These are phyloP conservation scores for Saururus chinensis DNA, from an alignment of 164 flowering plant species.

Conservation along the genomic window DNA sequence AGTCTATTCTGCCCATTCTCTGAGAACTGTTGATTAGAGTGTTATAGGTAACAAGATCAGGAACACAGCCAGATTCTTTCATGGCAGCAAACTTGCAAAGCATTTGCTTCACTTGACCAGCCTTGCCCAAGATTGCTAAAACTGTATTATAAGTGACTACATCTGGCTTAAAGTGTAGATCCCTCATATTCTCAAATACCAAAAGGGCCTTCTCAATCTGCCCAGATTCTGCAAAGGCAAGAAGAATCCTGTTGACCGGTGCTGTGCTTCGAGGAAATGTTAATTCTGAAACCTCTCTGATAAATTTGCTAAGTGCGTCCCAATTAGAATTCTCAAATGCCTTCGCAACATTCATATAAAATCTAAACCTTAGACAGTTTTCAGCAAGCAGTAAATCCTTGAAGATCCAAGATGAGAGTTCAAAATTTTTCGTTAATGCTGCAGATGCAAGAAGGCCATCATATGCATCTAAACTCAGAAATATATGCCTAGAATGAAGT, in stretches of 20 bases:
- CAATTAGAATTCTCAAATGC: constrained; percentile 37
- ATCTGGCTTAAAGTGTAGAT: constrained; percentile 51
- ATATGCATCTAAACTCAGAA: constrained; percentile 29
- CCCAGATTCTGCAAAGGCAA: constrained; percentile 48
- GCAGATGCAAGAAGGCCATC: constrained; percentile 36
- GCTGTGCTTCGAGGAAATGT: constrained; percentile 27
- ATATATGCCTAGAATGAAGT: constrained; percentile 27
- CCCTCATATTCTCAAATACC: constrained; percentile 52
- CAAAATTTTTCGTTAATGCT: constrained; percentile 31
- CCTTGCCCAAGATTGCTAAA: constrained; percentile 49
- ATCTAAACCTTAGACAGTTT: constrained; percentile 20
- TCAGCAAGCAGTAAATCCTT: constrained; percentile 35
- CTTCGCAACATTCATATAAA: constrained; percentile 47
- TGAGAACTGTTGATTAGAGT: constrained; percentile 56
- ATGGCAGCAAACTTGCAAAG: constrained; percentile 46
- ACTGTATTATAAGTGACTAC: constrained; percentile 61
- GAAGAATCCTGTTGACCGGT: constrained; percentile 53
- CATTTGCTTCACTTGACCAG: constrained; percentile 60
- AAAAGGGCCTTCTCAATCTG: constrained; percentile 62
- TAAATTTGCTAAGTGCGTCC: constrained; percentile 26
- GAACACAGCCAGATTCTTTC: constrained; percentile 38
- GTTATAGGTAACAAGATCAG: constrained; percentile 68
- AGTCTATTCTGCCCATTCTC: constrained; percentile 58
- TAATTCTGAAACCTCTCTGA: constrained; percentile 40
- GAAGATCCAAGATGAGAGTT: constrained; percentile 32